These are phyloP conservation scores for Psidium guajava DNA, from an alignment of 345 rosid species.

Conservation along the genomic window DNA sequence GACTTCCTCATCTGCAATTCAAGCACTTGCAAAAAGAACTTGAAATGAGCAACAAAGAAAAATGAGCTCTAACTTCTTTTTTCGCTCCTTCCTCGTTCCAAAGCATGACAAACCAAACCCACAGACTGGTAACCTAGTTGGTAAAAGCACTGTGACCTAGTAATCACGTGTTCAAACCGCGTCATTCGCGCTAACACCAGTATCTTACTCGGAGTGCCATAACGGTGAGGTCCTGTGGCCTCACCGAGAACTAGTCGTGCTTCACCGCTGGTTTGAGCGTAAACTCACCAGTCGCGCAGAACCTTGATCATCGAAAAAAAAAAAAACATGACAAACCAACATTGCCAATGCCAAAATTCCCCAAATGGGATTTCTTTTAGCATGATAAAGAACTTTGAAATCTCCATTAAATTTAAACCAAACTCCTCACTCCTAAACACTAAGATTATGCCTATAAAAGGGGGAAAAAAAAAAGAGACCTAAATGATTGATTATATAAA, in stretches of 20 bases:
- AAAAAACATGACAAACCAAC: neutral
- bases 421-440: neutral
- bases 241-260: too few relatives aligned
- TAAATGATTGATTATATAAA: neutral
- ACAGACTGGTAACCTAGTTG: too few relatives aligned
- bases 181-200: too few relatives aligned
- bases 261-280: too few relatives aligned
- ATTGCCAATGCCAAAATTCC: neutral
- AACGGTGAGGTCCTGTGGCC: too few relatives aligned
- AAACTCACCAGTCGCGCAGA: too few relatives aligned
- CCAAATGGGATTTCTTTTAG: neutral
- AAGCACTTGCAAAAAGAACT: neutral
- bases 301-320: too few relatives aligned
- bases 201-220: too few relatives aligned
- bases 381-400: neutral
- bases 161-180: too few relatives aligned
- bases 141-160: too few relatives aligned
- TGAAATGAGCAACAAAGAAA: neutral
- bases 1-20: neutral
- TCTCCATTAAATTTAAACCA: neutral
- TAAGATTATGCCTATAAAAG: neutral
- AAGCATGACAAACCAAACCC: neutral
- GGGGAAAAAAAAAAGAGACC: neutral
- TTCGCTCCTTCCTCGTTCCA: neutral
- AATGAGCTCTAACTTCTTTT: neutral